Percentiles rank a stretch among this genome's conserved stretches.
phyloP scores from a whole-genome alignment of 2,329 filamentous ascomycete genomes.

The Botrytis deweyae region DNA sequence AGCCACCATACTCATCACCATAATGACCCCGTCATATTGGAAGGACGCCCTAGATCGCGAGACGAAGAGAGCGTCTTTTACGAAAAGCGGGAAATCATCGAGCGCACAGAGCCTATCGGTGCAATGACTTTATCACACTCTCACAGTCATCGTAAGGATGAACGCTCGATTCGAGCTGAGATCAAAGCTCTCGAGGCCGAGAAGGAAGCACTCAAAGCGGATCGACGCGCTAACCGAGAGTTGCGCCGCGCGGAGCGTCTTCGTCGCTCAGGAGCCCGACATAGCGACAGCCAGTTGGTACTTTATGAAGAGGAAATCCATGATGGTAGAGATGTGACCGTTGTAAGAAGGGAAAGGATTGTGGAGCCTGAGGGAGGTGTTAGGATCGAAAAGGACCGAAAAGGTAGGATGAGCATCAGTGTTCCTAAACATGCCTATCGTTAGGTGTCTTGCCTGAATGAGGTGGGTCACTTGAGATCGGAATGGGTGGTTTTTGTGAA shows the following conservation, averaged over 20 bases:
- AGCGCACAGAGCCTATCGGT: conserved; percentile 39
- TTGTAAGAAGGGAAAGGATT: conserved; percentile 53
- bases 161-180: conserved; percentile 67
- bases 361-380: conserved; percentile 58
- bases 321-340: conserved; percentile 48
- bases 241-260: conserved; percentile 50
- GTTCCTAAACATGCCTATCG: conserved; percentile 65
- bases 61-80: conserved; percentile 33
- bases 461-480: conserved; percentile 32
- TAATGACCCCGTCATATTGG: conserved; percentile 45
- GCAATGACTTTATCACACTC: conserved; percentile 47
- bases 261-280: conserved; percentile 52
- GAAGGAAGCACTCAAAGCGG: conserved; percentile 55
- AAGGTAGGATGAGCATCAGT: conserved; percentile 92
- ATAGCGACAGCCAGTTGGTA: conserved; percentile 61
- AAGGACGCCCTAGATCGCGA: conserved; percentile 37
- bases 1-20: conserved; percentile 35
- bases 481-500: conserved; percentile 24
- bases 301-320: conserved; percentile 54
- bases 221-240: conserved; percentile 50
- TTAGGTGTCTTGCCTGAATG: conserved; percentile 35
- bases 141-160: conserved; percentile 40
- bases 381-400: conserved; percentile 83
- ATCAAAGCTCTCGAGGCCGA: conserved; percentile 71
- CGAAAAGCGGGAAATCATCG: conserved; percentile 31